Evolutionary conservation across 164 flowering plant species (phyloP), one percentile per base, ranked within the genome.

Genomic region (Liriodendron chinense): DNA sequence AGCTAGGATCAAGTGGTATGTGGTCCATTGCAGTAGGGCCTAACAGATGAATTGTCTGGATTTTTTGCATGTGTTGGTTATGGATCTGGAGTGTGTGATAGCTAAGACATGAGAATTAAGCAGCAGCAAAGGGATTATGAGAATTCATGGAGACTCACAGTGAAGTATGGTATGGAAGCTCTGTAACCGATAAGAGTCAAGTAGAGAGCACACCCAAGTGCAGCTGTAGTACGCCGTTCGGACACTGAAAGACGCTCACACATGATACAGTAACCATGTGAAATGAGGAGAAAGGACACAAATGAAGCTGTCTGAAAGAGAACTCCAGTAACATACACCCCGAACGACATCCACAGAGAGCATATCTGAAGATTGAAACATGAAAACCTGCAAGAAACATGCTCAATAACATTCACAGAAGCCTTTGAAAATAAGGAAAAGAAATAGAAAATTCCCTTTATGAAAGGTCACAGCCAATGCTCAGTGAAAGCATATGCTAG

Each of bases 311-410:
- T 91, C 79, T 93, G 94, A 80, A 92, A 96, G 75, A 93, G 90
- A 43, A 91, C 90, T 64, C 97, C 97, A 49, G 92, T 90, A 48
- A 94, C 84, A 72, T 91, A 96, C 28, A 89, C 96, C 65, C 97
- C 99, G 77, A 93, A 96, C 34, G 98, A 96, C 89, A 92, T 87
- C 98, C 99, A 96, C 56, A 96, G 75, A 23, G 99, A 96, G 87
- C 98, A 96, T 78, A 82, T 82, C 73, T 89, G 89, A 49, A 84
- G 82, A 84, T 90, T 80, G 81, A 85, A 88, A 78, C 97, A 93
- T 0, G 95, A 89, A 82, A 90, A 86, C 98, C 98, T 96, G 91
- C 82, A 82, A 72, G 10, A 79, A 5, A 10, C 2, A 18, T 25
- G 28, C 59, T 2, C 12, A 56, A 28, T 49, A 63, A 1, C 9